Conservation (phyloP, 2,329 filamentous ascomycete species). For the Sordariomycetes sp. region DNA sequence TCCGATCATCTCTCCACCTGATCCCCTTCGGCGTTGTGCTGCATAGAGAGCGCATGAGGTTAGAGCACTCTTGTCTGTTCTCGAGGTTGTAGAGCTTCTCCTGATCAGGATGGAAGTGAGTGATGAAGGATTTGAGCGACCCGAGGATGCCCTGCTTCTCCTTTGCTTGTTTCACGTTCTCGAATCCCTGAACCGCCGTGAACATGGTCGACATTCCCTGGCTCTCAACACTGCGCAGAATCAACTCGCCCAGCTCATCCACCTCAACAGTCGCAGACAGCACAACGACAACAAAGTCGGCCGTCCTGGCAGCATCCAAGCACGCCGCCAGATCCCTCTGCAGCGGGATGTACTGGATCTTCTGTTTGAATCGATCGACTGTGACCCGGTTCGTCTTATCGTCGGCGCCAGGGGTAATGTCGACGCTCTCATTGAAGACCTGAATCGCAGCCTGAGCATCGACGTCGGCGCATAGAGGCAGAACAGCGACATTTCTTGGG, state of each 20-base stretch:
- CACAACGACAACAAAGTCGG: conserved; percentile 85
- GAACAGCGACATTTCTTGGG: conserved; percentile 77
- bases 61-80: conserved; percentile 81
- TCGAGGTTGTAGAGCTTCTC: conserved; percentile 88
- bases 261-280: conserved; percentile 77
- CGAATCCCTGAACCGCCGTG: conserved; percentile 71
- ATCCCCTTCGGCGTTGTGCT: conserved; percentile 88
- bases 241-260: conserved; percentile 73
- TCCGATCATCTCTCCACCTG: conserved; percentile 89
- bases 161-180: conserved; percentile 71
- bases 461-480: conserved; percentile 70
- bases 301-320: conserved; percentile 76
- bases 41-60: conserved; percentile 84
- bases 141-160: conserved; percentile 65
- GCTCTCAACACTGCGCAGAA: conserved; percentile 79
- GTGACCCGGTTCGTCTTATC: conserved; percentile 54
- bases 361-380: conserved; percentile 91
- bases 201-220: conserved; percentile 93
- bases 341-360: conserved; percentile 73
- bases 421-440: conserved; percentile 68
- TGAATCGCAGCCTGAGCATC: conserved; percentile 59
- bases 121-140: conserved; percentile 86
- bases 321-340: conserved; percentile 66
- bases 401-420: conserved; percentile 59
- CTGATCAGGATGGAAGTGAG: conserved; percentile 85